Base-by-base conservation (phyloP, 257 asterid species). In the Ehretia macrophylla region DNA sequence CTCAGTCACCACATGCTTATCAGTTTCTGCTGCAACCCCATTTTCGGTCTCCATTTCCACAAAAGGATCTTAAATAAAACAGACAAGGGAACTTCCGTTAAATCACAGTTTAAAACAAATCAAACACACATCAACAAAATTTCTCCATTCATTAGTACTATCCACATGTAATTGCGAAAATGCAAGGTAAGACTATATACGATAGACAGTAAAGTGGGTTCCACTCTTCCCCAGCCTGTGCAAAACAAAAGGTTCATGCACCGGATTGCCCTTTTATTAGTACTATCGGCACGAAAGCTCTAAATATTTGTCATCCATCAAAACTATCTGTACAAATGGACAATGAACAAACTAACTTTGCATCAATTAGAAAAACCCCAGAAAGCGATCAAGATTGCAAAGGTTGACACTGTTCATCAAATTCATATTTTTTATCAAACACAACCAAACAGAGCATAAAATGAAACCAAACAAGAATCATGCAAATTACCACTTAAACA, bases 31-130 rank as follows among this genome's bases (percentile, higher is more conserved):
- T 19, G 62, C 57, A 69, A 77, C 79, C 60, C 81, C 86, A 59
- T 73, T 80, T 67, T 68, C 84, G 13, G 87, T 74, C 65, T 70
- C 96, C 96, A 88, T 85, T 52, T 18, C 1, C 38, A 11, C 27
- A 32, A 27, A 52, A 52, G n/a, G 39, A 52, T 22, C 39, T 52
- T 52, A 52, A 52, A 3, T 14, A 52, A 52, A 52, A 11, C 18
- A 52, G 14, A 52, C 21, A 52, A 10, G 5, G 10, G 5, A 52
- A 22, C 27, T 11, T 52, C 57, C 20, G 17, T 32, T 52, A 19
- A 19, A 20, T 52, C 14, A n/a, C 10, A 20, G 0, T 52, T 12
- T 23, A 16, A 10, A 4, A 20, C 2, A 4, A 52, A 10, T 32
- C 27, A 52, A 17, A 51, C 23, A 11, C 20, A 48, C 3, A 51